Percentiles rank a stretch among this genome's conserved stretches.
Evolutionary conservation across 352 stramenopile genomes (phyloP).

Genomic region (Pythium dissimile): DNA sequence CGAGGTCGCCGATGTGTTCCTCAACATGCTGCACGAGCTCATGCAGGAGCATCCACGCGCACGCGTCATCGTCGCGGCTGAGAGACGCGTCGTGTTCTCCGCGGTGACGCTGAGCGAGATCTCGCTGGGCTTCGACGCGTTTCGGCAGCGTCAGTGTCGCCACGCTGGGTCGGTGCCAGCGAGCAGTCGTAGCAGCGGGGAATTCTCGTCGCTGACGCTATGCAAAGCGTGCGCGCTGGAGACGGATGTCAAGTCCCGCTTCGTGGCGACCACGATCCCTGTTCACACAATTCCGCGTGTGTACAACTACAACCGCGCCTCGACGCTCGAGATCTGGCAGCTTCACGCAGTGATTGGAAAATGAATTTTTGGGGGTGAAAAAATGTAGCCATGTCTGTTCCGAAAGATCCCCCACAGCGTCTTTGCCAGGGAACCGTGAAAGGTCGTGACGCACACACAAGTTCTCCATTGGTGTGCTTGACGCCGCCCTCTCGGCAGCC

Average conservation of each 20-base stretch:
- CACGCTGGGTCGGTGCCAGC: too few relatives aligned
- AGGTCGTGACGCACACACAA: too few relatives aligned
- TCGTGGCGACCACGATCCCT: constrained; percentile 26
- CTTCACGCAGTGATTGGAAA: constrained; percentile 27
- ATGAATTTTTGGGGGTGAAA: neutral
- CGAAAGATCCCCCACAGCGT: too few relatives aligned
- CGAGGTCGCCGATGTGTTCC: constrained; percentile 32
- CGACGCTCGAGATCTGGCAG: constrained; percentile 44
- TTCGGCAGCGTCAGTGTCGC: constrained; percentile 36
- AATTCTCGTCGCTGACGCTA: neutral
- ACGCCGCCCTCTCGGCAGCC: neutral
- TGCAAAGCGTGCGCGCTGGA: neutral
- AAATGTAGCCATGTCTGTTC: constrained; percentile 23
- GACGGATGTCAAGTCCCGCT: constrained; percentile 19
- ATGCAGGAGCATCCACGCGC: constrained; percentile 28
- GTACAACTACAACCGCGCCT: constrained; percentile 43
- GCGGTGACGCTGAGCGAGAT: constrained; percentile 40
- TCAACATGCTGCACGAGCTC: constrained; percentile 33
- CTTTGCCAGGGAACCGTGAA: too few relatives aligned
- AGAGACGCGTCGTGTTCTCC: constrained; percentile 62
- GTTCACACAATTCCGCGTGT: constrained; percentile 26
- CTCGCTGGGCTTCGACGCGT: constrained; percentile 53
- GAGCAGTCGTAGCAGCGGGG: neutral
- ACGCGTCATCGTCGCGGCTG: constrained; percentile 32
- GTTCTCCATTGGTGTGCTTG: too few relatives aligned